Percentiles rank a stretch among this genome's conserved stretches.
These are phyloP conservation scores for Aureobasidium sp. DNA, from an alignment of 2,329 filamentous ascomycete genomes.

Conservation along the genomic window DNA sequence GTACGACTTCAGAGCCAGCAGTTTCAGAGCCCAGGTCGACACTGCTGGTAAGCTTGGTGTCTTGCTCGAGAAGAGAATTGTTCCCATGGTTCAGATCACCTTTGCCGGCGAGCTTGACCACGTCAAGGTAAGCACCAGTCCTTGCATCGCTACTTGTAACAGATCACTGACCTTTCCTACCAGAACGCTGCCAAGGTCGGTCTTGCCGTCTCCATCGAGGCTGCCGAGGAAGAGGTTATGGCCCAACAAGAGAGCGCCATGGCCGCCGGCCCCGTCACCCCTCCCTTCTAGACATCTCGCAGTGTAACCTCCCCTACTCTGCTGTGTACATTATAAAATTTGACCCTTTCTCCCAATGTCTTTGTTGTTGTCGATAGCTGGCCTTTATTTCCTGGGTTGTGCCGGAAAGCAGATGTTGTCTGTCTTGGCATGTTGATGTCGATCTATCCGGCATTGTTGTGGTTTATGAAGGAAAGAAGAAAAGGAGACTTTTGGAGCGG, in stretches of 20 bases:
- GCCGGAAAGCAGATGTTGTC: background rate
- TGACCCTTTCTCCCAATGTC: background rate
- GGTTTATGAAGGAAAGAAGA: background rate
- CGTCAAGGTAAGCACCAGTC: constrained; percentile 62
- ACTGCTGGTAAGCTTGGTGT: constrained; percentile 90
- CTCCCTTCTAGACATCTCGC: constrained; percentile 38
- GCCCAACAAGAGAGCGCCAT: constrained; percentile 62
- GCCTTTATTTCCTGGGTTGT: background rate
- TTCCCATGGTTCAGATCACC: constrained; percentile 83
- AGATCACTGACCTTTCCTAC: background rate
- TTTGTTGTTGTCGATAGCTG: constrained; percentile 1
- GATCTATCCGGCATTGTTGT: constrained; percentile 3
- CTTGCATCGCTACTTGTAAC: background rate
- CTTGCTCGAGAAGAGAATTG: constrained; percentile 90
- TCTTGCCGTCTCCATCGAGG: constrained; percentile 85
- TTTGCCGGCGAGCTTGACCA: constrained; percentile 97
- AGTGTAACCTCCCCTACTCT: background rate
- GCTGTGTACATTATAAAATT: constrained; percentile 14
- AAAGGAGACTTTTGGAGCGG: background rate
- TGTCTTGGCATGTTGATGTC: background rate
- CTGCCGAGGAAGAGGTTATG: constrained; percentile 75
- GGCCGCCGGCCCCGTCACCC: constrained; percentile 36
- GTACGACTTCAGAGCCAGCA: constrained; percentile 94
- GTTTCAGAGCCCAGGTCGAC: constrained; percentile 92
- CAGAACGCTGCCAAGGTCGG: constrained; percentile 94